Evolutionary conservation across 2,329 filamentous ascomycete species (phyloP).

Genomic region (Colletotrichum spaethianum): DNA sequence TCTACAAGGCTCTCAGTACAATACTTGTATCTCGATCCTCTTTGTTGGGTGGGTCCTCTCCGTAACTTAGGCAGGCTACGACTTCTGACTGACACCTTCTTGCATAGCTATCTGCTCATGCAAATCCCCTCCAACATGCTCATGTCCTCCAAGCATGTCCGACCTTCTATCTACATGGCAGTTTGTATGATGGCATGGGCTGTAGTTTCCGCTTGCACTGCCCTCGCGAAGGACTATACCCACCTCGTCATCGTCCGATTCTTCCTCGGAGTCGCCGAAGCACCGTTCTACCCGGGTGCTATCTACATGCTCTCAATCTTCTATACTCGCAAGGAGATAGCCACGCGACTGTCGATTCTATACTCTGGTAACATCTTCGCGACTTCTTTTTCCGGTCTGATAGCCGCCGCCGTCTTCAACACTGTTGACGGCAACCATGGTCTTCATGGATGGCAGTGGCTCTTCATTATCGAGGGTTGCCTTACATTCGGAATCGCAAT

Average conservation of each 20-base stretch:
- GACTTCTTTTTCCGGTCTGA: conserved; percentile 58
- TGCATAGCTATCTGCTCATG: conserved; percentile 58
- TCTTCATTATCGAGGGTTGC: conserved; percentile 51
- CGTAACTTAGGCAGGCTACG: not conserved
- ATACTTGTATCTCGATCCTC: conserved; percentile 63
- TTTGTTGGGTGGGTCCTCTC: conserved; percentile 61
- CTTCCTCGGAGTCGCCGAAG: conserved; percentile 58
- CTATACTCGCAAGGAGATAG: conserved; percentile 66
- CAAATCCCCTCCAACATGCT: conserved; percentile 63
- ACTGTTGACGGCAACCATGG: conserved; percentile 47
- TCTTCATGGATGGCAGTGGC: conserved; percentile 51
- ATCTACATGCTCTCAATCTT: conserved; percentile 64
- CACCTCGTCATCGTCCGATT: conserved; percentile 60
- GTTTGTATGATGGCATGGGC: conserved; percentile 58
- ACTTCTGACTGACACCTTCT: not conserved
- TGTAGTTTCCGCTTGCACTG: conserved; percentile 57
- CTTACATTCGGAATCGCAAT: conserved; percentile 49
- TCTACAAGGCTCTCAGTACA: conserved; percentile 63
- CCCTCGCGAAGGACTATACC: conserved; percentile 56
- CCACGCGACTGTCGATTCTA: conserved; percentile 59
- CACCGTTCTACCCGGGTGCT: conserved; percentile 54
- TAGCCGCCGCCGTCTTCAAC: conserved; percentile 58
- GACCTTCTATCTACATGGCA: conserved; percentile 49
- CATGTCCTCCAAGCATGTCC: conserved; percentile 54
- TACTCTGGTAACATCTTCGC: conserved; percentile 58